These are phyloP conservation scores for Thraustotheca clavata DNA, from an alignment of 352 stramenopile genomes.

Conservation along the genomic window DNA sequence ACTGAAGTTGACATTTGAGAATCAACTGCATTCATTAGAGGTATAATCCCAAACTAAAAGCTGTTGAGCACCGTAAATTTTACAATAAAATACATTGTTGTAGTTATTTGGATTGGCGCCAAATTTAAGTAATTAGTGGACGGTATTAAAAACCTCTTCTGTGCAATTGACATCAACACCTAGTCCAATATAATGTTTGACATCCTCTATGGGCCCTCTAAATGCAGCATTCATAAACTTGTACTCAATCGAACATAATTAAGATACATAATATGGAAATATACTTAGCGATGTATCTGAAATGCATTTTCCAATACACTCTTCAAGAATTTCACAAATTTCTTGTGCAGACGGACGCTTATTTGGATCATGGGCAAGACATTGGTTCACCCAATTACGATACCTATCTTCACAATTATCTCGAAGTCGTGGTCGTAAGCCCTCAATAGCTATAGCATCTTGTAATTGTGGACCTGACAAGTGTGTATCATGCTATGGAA, in stretches of 20 bases:
- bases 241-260: not conserved
- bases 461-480: not conserved
- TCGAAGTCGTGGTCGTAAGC: not conserved
- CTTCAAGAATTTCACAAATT: not conserved
- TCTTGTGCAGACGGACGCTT: not conserved
- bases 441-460: not conserved
- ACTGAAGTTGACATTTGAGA: too few relatives aligned
- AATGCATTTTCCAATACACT: not conserved
- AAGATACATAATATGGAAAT: not conserved
- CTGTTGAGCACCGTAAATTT: too few relatives aligned
- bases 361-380: not conserved
- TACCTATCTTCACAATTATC: not conserved
- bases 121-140: too few relatives aligned
- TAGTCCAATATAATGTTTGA: not conserved
- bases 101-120: too few relatives aligned
- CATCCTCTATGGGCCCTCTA: not conserved
- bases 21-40: too few relatives aligned
- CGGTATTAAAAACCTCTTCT: not conserved
- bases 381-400: not conserved
- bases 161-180: not conserved
- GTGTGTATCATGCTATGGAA: conserved; percentile 8
- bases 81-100: too few relatives aligned
- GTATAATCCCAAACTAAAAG: too few relatives aligned
- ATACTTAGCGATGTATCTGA: not conserved
- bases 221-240: not conserved